These are phyloP conservation scores for Dictyostelium capitatum DNA, from an alignment of 78 protist species.

Conservation along the genomic window DNA sequence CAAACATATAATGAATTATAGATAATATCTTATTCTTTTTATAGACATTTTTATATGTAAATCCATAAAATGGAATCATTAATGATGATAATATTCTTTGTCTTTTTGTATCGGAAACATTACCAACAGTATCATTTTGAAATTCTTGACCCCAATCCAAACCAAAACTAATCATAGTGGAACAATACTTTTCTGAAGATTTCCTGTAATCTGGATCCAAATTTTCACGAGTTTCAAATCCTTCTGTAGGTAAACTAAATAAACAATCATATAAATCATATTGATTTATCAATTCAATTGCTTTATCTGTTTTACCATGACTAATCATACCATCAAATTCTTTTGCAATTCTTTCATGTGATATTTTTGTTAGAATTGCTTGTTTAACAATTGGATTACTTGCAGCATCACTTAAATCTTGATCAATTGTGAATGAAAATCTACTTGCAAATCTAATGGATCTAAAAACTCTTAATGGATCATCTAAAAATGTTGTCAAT, in stretches of 20 bases:
- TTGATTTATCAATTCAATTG: slow-evolving; percentile 34
- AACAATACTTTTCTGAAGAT: not conserved
- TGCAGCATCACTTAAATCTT: slow-evolving; percentile 54
- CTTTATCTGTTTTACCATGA: slow-evolving; percentile 41
- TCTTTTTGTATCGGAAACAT: slow-evolving; percentile 21
- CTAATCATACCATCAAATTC: slow-evolving; percentile 87
- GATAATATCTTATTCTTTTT: slow-evolving; percentile 51
- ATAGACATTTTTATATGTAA: not conserved
- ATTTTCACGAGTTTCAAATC: not conserved
- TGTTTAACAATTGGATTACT: slow-evolving; percentile 28
- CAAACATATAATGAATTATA: slow-evolving; percentile 20
- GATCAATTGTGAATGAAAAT: slow-evolving; percentile 79
- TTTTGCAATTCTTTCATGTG: slow-evolving; percentile 87
- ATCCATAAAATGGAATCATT: not conserved
- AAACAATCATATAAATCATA: slow-evolving; percentile 59
- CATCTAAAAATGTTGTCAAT: slow-evolving; percentile 94
- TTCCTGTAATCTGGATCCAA: not conserved
- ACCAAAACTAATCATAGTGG: not conserved
- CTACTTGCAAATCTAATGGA: slow-evolving; percentile 94
- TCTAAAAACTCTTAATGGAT: slow-evolving; percentile 97
- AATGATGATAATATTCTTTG: slow-evolving; percentile 24
- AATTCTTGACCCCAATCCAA: slow-evolving; percentile 13
- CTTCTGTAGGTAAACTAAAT: slow-evolving; percentile 38
- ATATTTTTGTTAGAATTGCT: slow-evolving; percentile 83
- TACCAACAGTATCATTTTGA: not conserved